Evolutionary conservation across 1,139 yeast genomes (phyloP).

Genomic region (Pichia cactophila): DNA sequence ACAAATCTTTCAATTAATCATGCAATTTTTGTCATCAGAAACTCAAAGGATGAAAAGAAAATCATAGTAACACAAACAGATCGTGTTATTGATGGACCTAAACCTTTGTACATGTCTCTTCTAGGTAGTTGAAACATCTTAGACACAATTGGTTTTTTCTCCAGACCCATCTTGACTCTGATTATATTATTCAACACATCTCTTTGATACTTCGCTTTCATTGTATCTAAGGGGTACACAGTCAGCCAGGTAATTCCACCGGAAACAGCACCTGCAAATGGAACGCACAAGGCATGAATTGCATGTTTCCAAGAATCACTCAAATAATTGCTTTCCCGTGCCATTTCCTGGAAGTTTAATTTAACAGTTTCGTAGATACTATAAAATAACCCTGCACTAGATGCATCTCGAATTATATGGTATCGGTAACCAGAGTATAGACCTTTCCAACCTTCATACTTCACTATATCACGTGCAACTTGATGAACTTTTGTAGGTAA

Average conservation of each 20-base stretch:
- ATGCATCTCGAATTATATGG: conserved; percentile 59
- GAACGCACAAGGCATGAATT: conserved; percentile 20
- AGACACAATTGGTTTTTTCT: conserved; percentile 29
- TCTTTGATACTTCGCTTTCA: conserved; percentile 66
- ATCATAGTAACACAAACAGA: conserved; percentile 69
- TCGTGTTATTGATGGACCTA: conserved; percentile 65
- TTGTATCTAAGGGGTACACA: conserved; percentile 75
- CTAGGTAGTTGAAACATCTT: conserved; percentile 32
- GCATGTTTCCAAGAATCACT: conserved; percentile 3
- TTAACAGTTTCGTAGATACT: conserved; percentile 69
- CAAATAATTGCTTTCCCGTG: conserved; percentile 5
- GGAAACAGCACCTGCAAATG: conserved; percentile 72
- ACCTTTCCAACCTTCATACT: conserved; percentile 53
- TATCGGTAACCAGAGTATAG: conserved; percentile 67
- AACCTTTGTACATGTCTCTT: conserved; percentile 60
- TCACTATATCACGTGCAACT: conserved; percentile 45
- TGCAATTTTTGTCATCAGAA: conserved; percentile 46
- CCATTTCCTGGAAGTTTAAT: conserved; percentile 32
- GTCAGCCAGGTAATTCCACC: conserved; percentile 69
- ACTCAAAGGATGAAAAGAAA: conserved; percentile 68
- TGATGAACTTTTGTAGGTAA: conserved; percentile 38
- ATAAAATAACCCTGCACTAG: conserved; percentile 69
- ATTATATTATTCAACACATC: conserved; percentile 65
- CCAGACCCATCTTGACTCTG: conserved; percentile 40
- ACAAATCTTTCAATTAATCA: conserved; percentile 9